A percentile compares a stretch with the other conserved stretches of the same genome.
phyloP scores from a whole-genome alignment of 108 stramenopile genomes.

The Cyclotella kingstonii region DNA sequence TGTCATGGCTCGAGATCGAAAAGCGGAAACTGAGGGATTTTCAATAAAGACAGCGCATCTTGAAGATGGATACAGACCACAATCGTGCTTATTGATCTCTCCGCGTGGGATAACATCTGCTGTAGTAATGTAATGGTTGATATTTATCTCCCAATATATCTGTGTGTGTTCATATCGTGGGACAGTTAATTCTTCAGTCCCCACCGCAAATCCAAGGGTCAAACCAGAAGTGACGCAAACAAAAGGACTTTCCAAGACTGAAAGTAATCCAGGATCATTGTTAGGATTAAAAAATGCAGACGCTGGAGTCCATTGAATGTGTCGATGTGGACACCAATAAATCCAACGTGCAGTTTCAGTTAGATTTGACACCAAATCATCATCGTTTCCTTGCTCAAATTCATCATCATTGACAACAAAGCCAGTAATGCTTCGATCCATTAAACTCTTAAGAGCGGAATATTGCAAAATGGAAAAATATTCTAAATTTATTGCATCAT shows the following conservation, averaged over 20 bases:
- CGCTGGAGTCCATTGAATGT: constrained; percentile 71
- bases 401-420: constrained; percentile 16
- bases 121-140: constrained; percentile 3
- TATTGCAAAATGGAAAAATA: constrained; percentile 60
- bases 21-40: constrained; percentile 51
- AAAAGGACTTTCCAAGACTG: constrained; percentile 37
- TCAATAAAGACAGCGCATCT: constrained; percentile 43
- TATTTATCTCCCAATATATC: constrained; percentile 26
- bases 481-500: constrained; percentile 71
- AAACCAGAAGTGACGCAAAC: constrained; percentile 79
- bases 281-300: constrained; percentile 18
- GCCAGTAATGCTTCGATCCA: constrained; percentile 11
- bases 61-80: constrained; percentile 44
- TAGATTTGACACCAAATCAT: not conserved
- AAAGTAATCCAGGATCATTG: constrained; percentile 27
- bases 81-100: constrained; percentile 14
- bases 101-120: too few relatives aligned
- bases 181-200: constrained; percentile 43
- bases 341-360: constrained; percentile 47
- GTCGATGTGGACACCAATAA: constrained; percentile 77
- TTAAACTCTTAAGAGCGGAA: constrained; percentile 51
- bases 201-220: constrained; percentile 72
- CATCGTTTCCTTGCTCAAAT: constrained; percentile 17
- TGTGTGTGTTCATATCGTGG: constrained; percentile 61
- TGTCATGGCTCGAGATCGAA: constrained; percentile 75